Base-by-base conservation (phyloP, 164 flowering plant species). In the Dillenia suffruticosa region DNA sequence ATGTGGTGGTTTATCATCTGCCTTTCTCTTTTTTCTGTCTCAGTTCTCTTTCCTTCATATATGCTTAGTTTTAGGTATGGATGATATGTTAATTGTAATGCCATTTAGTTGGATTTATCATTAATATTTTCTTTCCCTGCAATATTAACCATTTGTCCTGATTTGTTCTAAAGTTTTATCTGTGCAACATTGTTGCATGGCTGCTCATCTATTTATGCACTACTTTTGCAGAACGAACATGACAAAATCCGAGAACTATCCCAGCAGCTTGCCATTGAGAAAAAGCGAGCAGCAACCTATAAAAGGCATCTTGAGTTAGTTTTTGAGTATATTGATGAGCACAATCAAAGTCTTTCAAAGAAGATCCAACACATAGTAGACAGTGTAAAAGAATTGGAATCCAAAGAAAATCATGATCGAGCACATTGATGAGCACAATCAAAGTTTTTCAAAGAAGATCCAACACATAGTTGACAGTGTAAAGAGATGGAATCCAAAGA, bases 241-340 rank as follows among this genome's bases (percentile, higher is more conserved):
- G 86, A 84, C 45, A 86, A 78, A 67, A 79, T 86, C 11, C 73
- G 81, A 63, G 89, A 86, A 58, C 73, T 86, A 40, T 71, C 89
- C 1, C 89, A 82, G 68, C 89, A 86, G 79, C 72, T 86, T 53
- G 82, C 85, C 1, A 54, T 71, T 8, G 89, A 86, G 83, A 82
- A 76, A 66, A 84, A 77, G 73, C 75, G 84, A 63, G 68, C 81
- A 44, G 84, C 85, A 44, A 68, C 77, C 17, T 86, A 86, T 52
- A 84, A 81, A 70, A 79, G 89, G 68, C 92, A 86, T 65, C 79
- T 86, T 9, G 89, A 86, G 54, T 57, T 81, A 75, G 44, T 84
- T 9, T 82, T 84, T 57, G 83, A 84, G 70, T 79, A 86, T 71
- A 86, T 86, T 46, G 92, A 84, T 57, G 85, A 82, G 76, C 85